These are phyloP conservation scores for Mycena kentingensis DNA, from an alignment of 768 basidiomycete species.

Conservation along the genomic window DNA sequence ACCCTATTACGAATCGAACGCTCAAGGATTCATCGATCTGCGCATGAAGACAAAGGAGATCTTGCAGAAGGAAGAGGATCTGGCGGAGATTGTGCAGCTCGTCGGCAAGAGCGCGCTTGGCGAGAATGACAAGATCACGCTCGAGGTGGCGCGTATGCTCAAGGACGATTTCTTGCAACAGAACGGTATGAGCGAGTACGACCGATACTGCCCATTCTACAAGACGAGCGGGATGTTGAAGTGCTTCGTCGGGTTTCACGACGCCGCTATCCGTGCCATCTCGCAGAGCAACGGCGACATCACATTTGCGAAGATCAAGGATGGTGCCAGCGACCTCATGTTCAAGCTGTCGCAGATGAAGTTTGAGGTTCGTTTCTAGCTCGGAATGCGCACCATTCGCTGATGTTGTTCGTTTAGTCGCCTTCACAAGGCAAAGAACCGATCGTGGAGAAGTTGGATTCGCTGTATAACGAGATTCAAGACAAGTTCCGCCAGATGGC, in stretches of 20 bases:
- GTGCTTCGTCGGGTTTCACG: slow-evolving; percentile 94
- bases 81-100: slow-evolving; percentile 99
- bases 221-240: slow-evolving; percentile 96
- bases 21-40: slow-evolving; percentile 94
- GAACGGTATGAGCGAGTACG: slow-evolving; percentile 98
- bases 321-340: slow-evolving; percentile 83
- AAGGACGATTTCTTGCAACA: slow-evolving; percentile 98
- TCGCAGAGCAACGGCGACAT: slow-evolving; percentile 76
- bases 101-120: slow-evolving; percentile 98
- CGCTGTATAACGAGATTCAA: slow-evolving; percentile 80
- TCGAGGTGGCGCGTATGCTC: slow-evolving; percentile 95
- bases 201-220: slow-evolving; percentile 98
- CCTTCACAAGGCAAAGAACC: slow-evolving; percentile 88
- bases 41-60: slow-evolving; percentile 95
- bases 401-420: slow-evolving; percentile 48
- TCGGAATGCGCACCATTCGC: slow-evolving; percentile 2
- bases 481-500: slow-evolving; percentile 89
- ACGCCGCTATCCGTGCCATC: slow-evolving; percentile 85
- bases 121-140: slow-evolving; percentile 96
- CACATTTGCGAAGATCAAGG: slow-evolving; percentile 86
- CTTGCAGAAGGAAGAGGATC: slow-evolving; percentile 96
- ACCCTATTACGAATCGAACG: slow-evolving; percentile 85
- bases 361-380: slow-evolving; percentile 71
- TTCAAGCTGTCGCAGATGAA: slow-evolving; percentile 99
- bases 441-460: slow-evolving; percentile 81